Base-by-base conservation (phyloP, 1,284 basidiomycete genomes). In the Sphagnurus paluster region DNA sequence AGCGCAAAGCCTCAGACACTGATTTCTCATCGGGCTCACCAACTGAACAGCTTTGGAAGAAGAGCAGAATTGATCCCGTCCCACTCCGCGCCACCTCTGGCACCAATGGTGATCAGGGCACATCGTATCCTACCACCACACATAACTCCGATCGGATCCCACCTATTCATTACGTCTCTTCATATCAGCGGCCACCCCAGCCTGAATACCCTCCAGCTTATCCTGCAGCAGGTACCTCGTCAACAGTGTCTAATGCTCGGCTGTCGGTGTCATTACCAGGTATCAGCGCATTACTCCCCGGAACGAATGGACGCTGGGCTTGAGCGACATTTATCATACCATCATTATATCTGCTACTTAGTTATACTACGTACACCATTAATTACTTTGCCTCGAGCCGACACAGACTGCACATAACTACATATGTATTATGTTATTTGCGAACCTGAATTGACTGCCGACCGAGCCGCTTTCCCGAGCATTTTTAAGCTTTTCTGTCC, bases 11-110 rank as follows among this genome's bases (percentile, higher is more conserved):
- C 3, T 61, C 67, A 11, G 75, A 75, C 1, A 67, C 72, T 9
- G 77, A 74, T 11, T 49, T 72, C 2, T 54, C 57, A 26, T 51
- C 59, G 11, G 63, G 63, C 2, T 80, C 82, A 8, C 76, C 80
- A 2, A 77, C 79, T 2, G 82, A 85, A 56, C 74, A 74, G 50
- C 74, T 81, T 24, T 87, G 84, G 86, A 90, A 89, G 70, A 87
- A 85, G 61, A 77, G 78, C 5, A 75, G 84, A 39, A 58, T 72
- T 37, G 79, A 83, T 44, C 40, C 60, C 20, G 39, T 48, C 19
- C 33, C 36, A 20, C 30, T 47, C 44, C 43, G 49, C 14, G 25
- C 24, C 25, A 25, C 47, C 19, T 34, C 43, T 14, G 41, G 21
- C 20, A 46, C 25, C 39, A 50, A 35, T 30, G 43, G 26, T 28